phyloP scores from a whole-genome alignment of 108 stramenopile genomes.

The Thalassiosira profunda region DNA sequence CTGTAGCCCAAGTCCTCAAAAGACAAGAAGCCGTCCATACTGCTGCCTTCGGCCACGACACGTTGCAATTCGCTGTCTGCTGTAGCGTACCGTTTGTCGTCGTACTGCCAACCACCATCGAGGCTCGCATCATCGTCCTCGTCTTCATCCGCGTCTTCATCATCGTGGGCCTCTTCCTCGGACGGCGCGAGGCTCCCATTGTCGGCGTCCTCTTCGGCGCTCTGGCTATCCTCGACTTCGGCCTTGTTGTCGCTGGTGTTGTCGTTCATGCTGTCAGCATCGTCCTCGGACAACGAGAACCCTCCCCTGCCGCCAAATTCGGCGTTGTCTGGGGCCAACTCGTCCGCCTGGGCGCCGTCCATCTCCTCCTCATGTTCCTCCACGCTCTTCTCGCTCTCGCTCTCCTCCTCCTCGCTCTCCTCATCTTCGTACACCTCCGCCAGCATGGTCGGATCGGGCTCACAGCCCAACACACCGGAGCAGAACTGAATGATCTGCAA shows the following conservation, averaged over 20 bases:
- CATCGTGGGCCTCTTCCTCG: neutral
- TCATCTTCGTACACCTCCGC: constrained; percentile 76
- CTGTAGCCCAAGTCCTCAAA: too few relatives aligned
- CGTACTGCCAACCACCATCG: too few relatives aligned
- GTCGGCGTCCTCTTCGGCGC: neutral
- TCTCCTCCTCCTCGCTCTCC: constrained; percentile 36
- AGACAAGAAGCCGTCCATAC: too few relatives aligned
- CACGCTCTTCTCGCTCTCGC: constrained; percentile 45
- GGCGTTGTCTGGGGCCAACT: too few relatives aligned
- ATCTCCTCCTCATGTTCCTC: too few relatives aligned
- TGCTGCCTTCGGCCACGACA: too few relatives aligned
- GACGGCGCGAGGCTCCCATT: neutral
- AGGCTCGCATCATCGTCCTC: constrained; percentile 6
- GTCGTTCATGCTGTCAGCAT: neutral
- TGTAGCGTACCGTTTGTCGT: too few relatives aligned
- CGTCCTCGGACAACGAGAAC: too few relatives aligned
- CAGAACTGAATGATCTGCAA: constrained; percentile 86
- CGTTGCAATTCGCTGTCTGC: too few relatives aligned
- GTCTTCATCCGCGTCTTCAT: constrained; percentile 5
- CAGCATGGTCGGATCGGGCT: constrained; percentile 90
- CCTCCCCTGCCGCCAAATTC: too few relatives aligned
- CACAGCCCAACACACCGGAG: constrained; percentile 77
- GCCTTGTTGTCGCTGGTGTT: neutral
- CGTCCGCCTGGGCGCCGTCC: too few relatives aligned
- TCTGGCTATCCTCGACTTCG: neutral